phyloP scores from a whole-genome alignment of 495 filamentous ascomycete species.

The Penicillium maclennaniae region DNA sequence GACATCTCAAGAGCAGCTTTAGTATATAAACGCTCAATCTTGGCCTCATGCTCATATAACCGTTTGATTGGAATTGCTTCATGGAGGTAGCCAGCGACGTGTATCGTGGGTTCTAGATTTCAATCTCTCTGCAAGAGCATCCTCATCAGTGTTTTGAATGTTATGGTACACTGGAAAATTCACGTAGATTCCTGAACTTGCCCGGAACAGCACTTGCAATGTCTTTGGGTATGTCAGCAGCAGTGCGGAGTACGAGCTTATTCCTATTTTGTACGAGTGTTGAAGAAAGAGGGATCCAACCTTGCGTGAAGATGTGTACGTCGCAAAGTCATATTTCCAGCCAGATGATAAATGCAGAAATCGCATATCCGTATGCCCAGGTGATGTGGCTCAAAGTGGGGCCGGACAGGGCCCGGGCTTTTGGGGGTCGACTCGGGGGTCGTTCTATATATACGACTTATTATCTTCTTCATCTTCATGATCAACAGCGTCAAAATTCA shows the following conservation, averaged over 20 bases:
- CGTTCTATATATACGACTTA: too few relatives aligned
- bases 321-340: too few relatives aligned
- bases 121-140: not conserved
- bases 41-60: slow-evolving; percentile 12
- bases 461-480: not conserved
- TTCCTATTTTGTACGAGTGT: too few relatives aligned
- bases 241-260: slow-evolving; percentile 50
- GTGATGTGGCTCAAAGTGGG: too few relatives aligned
- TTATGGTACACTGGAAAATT: slow-evolving; percentile 36
- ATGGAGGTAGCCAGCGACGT: slow-evolving; percentile 4
- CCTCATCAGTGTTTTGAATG: slow-evolving; percentile 10
- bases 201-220: too few relatives aligned
- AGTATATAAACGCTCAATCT: slow-evolving; percentile 27
- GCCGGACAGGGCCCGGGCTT: too few relatives aligned
- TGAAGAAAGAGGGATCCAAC: too few relatives aligned
- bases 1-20: slow-evolving; percentile 17
- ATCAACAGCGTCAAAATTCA: not conserved
- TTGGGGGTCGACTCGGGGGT: too few relatives aligned
- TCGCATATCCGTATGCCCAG: too few relatives aligned
- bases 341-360: too few relatives aligned
- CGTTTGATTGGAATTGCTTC: not conserved
- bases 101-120: not conserved
- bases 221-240: slow-evolving; percentile 36
- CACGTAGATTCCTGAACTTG: too few relatives aligned
- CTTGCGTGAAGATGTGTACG: too few relatives aligned